Conservation (phyloP, 495 filamentous ascomycete species). For the Penicillium silybi region DNA sequence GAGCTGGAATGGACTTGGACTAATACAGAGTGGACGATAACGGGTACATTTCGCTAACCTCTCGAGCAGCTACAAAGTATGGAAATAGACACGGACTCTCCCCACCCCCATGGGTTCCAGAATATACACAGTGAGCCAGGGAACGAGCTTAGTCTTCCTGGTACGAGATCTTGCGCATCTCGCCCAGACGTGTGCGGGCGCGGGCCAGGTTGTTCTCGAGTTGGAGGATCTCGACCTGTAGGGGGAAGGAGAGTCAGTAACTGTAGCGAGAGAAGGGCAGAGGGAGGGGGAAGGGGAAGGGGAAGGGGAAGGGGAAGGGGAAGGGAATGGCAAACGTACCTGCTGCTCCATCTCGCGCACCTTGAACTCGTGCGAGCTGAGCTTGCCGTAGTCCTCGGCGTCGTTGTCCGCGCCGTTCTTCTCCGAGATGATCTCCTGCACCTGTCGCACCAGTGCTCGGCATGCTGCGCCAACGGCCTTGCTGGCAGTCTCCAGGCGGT, state of each 20-base stretch:
- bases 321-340: slow-evolving; percentile 53
- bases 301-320: slow-evolving; percentile 6
- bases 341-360: slow-evolving; percentile 99
- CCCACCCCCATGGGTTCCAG: not conserved
- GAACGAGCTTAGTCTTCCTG: slow-evolving; percentile 63
- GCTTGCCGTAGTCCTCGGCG: slow-evolving; percentile 73
- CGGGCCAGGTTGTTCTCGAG: slow-evolving; percentile 83
- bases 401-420: slow-evolving; percentile 75
- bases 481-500: slow-evolving; percentile 82
- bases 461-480: slow-evolving; percentile 91
- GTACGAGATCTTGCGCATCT: slow-evolving; percentile 99
- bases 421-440: slow-evolving; percentile 88
- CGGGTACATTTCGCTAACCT: slow-evolving; percentile 5
- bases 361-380: slow-evolving; percentile 95
- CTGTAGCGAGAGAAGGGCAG: too few relatives aligned
- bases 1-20: too few relatives aligned
- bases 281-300: slow-evolving; percentile 6
- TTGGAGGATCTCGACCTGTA: slow-evolving; percentile 92
- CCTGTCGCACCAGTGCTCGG: slow-evolving; percentile 81
- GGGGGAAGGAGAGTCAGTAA: slow-evolving; percentile 13
- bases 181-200: slow-evolving; percentile 79
- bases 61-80: not conserved
- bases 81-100: not conserved
- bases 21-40: not conserved
- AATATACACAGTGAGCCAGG: slow-evolving; percentile 7